phyloP scores from a whole-genome alignment of 768 basidiomycete genomes.

The Agrocybe praecox region DNA sequence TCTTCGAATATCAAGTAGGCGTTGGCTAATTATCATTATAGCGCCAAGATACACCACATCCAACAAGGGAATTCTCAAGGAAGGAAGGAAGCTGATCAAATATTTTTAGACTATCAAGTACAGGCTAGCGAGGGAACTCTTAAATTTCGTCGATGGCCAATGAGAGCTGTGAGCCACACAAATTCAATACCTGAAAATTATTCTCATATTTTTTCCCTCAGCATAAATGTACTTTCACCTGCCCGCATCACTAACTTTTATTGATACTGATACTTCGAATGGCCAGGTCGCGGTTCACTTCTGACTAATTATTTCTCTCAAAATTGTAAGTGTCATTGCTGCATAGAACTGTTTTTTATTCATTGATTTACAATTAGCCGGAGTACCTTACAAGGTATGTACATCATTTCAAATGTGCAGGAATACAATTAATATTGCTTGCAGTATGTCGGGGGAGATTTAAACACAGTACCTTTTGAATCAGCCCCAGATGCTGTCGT shows the following conservation, averaged over 20 bases:
- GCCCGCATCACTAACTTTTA: not conserved
- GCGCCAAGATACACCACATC: slow-evolving; percentile 68
- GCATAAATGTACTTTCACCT: slow-evolving; percentile 61
- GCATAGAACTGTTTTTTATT: not conserved
- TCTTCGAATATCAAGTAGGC: not conserved
- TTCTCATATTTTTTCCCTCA: slow-evolving; percentile 26
- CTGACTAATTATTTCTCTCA: slow-evolving; percentile 87
- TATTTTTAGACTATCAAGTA: slow-evolving; percentile 68
- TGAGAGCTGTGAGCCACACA: slow-evolving; percentile 54
- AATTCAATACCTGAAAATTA: not conserved
- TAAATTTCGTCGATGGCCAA: slow-evolving; percentile 71
- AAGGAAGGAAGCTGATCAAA: slow-evolving; percentile 51
- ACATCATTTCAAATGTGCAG: not conserved
- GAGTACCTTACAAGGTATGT: slow-evolving; percentile 76
- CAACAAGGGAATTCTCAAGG: slow-evolving; percentile 39
- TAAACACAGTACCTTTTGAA: slow-evolving; percentile 68
- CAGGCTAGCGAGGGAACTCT: slow-evolving; percentile 60
- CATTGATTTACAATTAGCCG: slow-evolving; percentile 47
- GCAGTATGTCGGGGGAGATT: slow-evolving; percentile 80
- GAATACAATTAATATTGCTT: not conserved
- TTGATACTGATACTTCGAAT: slow-evolving; percentile 5
- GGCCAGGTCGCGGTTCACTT: slow-evolving; percentile 64
- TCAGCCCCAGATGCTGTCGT: slow-evolving; percentile 60
- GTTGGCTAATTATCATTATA: slow-evolving; percentile 18
- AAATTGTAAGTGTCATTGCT: slow-evolving; percentile 55